Base-by-base conservation (phyloP, 345 rosid species). In the Aethionema arabicum region DNA sequence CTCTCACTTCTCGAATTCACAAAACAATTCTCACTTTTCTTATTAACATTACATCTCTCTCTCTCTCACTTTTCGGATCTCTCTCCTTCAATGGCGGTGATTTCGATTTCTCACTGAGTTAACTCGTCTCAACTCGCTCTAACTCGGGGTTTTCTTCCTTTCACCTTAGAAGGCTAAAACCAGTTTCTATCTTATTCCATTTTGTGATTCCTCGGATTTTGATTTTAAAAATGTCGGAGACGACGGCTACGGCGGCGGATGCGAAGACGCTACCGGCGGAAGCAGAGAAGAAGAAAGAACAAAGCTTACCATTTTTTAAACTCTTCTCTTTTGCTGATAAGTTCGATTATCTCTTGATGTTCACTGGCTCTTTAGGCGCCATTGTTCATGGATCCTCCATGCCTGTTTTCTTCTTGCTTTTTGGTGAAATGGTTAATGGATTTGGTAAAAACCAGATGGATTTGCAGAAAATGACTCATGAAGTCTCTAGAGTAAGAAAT, bases 351-450 rank as follows among this genome's bases (percentile, higher is more conserved):
- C 45, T 81, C 0, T 75, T 93, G 30, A 93, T 93, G 99, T 72
- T 69, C 77, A 61, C 70, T 48, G 99, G 99, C 2, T 83, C 90
- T 78, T 3, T 86, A 4, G 99, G 99, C 38, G 97, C 99, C 64
- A 75, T 93, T 14, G 56, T 93, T 58, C 99, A 93, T 61, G 99
- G 99, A 63, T 87, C 99, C 38, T 82, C 99, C 21, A 90, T 90
- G 99, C 99, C 97, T 54, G 87, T 90, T 63, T 93, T 93, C 74
- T 93, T 93, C 83, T 78, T 93, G 49, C 80, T 93, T 1, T 93
- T 93, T 61, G 99, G 99, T 47, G 82, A 93, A 80, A 93, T 93
- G 99, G 95, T 93, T 49, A 93, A 93, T 71, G 99, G 99, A 8
- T 93, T 93, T 66, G 99, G 99, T 37, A 82, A 90, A 76, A 93